Evolutionary conservation across 257 asterid species (phyloP).

Genomic region (Solanum bulbocastanum): DNA sequence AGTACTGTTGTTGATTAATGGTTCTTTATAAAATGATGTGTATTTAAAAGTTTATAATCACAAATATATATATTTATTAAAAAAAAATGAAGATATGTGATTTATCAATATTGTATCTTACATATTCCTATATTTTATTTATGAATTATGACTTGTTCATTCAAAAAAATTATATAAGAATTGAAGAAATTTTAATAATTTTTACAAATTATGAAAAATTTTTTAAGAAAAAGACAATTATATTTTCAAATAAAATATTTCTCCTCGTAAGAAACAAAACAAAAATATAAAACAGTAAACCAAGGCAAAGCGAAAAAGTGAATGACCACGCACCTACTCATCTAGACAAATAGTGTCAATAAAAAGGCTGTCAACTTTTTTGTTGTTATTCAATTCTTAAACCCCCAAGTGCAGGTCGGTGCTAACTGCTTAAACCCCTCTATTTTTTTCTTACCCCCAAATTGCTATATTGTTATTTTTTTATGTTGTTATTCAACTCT

Average conservation of each 20-base stretch:
- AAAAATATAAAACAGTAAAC: background rate
- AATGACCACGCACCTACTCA: background rate
- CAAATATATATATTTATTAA: background rate
- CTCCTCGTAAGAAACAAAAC: background rate
- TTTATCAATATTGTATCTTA: background rate
- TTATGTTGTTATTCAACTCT: background rate
- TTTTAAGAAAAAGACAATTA: too few species aligned
- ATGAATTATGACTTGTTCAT: too few species aligned
- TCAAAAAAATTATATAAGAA: too few species aligned
- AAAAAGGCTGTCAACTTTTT: slow-evolving; percentile 27
- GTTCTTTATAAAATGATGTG: too few species aligned
- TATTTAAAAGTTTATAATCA: too few species aligned
- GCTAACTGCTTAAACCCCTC: slow-evolving; percentile 32
- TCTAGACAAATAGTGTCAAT: background rate
- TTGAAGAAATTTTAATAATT: too few species aligned
- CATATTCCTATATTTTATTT: too few species aligned
- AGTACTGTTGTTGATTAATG: background rate
- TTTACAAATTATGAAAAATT: too few species aligned
- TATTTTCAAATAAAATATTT: too few species aligned
- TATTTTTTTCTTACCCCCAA: slow-evolving; percentile 12
- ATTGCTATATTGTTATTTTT: background rate
- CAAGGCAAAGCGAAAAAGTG: background rate
- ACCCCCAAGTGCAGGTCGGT: slow-evolving; percentile 29
- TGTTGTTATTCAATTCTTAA: slow-evolving; percentile 5
- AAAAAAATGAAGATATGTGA: too few species aligned